Conservation (phyloP, 768 basidiomycete species). For the Lyophyllum atratum region DNA sequence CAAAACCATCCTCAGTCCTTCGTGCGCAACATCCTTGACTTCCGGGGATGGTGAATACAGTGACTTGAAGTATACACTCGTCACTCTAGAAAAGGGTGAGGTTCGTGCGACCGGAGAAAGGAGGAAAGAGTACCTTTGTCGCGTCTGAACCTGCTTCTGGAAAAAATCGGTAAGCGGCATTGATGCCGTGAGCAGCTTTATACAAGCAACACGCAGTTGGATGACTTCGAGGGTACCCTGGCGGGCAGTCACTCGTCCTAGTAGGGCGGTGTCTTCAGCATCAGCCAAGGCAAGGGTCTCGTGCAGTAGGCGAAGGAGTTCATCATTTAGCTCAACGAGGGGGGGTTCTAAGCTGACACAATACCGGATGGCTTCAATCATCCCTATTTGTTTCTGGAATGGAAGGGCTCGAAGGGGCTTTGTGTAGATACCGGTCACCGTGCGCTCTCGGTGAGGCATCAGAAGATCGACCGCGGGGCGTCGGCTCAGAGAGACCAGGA, state of each 20-base stretch:
- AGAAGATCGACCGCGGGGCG: constrained; percentile 80
- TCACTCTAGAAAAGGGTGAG: constrained; percentile 59
- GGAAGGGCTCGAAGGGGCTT: constrained; percentile 95
- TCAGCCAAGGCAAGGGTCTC: constrained; percentile 96
- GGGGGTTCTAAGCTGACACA: constrained; percentile 89
- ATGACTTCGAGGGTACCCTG: constrained; percentile 82
- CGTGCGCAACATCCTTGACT: constrained; percentile 94
- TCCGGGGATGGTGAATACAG: constrained; percentile 90
- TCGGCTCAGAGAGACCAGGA: constrained; percentile 74
- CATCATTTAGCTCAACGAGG: constrained; percentile 89
- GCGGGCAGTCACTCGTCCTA: constrained; percentile 72
- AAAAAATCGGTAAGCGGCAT: constrained; percentile 96
- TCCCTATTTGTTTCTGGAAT: constrained; percentile 94
- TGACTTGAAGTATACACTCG: constrained; percentile 96
- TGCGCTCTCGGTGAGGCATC: constrained; percentile 80
- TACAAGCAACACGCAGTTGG: constrained; percentile 91
- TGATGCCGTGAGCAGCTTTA: constrained; percentile 89
- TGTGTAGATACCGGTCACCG: constrained; percentile 89
- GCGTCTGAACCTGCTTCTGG: constrained; percentile 76
- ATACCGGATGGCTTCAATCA: constrained; percentile 96
- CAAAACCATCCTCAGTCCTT: constrained; percentile 87
- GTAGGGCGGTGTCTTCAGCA: constrained; percentile 85
- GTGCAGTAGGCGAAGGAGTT: constrained; percentile 86
- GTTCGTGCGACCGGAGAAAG: neutral
- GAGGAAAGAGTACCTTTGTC: constrained; percentile 64